phyloP scores from a whole-genome alignment of 2,329 filamentous ascomycete genomes.

The Alternaria ethzedia region DNA sequence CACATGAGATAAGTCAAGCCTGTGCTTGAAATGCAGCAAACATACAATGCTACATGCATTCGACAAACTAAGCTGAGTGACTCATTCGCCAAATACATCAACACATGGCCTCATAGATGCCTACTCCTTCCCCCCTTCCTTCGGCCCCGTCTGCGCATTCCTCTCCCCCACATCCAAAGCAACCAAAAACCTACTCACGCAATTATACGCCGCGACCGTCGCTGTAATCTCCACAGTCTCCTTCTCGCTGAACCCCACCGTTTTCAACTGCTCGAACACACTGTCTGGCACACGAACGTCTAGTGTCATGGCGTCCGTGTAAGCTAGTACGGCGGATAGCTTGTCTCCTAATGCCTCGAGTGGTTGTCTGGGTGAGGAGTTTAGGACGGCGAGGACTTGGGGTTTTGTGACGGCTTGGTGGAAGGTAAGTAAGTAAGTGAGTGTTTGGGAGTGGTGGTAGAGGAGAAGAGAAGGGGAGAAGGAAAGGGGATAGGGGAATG shows the following conservation, averaged over 20 bases:
- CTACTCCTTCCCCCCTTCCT: conserved; percentile 19
- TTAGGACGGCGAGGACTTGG: conserved; percentile 38
- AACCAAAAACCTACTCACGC: conserved; percentile 82
- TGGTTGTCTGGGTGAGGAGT: conserved; percentile 23
- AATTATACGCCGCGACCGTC: conserved; percentile 82
- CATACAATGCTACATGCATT: no score
- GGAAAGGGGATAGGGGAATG: no score
- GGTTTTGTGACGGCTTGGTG: conserved; percentile 49
- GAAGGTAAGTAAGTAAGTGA: no score
- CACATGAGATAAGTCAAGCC: neutral
- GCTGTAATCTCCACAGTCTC: conserved; percentile 83
- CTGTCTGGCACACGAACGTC: conserved; percentile 72
- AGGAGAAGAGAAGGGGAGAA: neutral
- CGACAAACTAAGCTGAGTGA: neutral
- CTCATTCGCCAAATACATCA: neutral
- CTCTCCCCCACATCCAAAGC: conserved; percentile 71
- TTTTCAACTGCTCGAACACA: conserved; percentile 69
- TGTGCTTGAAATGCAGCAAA: neutral
- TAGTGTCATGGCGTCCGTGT: conserved; percentile 84
- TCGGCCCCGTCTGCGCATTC: conserved; percentile 37
- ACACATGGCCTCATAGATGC: neutral
- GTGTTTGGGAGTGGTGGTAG: neutral
- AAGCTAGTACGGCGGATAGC: conserved; percentile 73
- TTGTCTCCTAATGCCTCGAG: conserved; percentile 56
- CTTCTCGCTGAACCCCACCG: conserved; percentile 65